Evolutionary conservation across 2,329 filamentous ascomycete genomes (phyloP).

Genomic region (Fusarium phyllophilum): DNA sequence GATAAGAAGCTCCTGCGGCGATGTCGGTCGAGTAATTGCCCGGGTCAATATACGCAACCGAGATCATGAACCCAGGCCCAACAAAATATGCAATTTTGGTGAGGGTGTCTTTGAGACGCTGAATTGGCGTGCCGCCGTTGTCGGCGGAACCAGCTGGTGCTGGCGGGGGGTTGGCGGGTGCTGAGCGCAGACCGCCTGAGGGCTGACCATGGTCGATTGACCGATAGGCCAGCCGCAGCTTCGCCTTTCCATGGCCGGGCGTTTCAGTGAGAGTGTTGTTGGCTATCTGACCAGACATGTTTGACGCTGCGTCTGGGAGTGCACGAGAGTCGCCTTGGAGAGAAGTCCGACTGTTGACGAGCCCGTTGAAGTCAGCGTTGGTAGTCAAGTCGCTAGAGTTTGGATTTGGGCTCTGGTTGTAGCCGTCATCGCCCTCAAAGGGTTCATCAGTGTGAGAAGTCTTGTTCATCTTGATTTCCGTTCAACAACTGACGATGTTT

Average conservation of each 20-base stretch:
- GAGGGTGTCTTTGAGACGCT: background rate
- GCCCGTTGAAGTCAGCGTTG: background rate
- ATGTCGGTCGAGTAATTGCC: background rate
- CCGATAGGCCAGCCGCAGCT: background rate
- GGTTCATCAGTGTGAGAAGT: background rate
- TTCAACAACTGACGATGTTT: background rate
- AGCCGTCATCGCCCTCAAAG: background rate
- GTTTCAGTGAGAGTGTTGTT: background rate
- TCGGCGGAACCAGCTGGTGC: background rate
- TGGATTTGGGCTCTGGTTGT: background rate
- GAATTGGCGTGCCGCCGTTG: background rate
- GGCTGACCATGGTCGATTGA: background rate
- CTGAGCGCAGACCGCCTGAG: background rate
- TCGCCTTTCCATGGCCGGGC: background rate
- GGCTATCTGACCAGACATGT: background rate
- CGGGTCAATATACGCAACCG: background rate
- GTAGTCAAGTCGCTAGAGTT: background rate
- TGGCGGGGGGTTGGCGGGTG: background rate
- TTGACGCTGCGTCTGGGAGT: background rate
- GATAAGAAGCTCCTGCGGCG: background rate
- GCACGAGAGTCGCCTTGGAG: background rate
- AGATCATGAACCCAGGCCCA: background rate
- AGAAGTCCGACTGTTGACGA: background rate
- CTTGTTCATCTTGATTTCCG: background rate
- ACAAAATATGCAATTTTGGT: background rate